A percentile compares a stretch with the other conserved stretches of the same genome.
Evolutionary conservation across 768 basidiomycete species (phyloP).

Genomic region (Kondoa subrosea): DNA sequence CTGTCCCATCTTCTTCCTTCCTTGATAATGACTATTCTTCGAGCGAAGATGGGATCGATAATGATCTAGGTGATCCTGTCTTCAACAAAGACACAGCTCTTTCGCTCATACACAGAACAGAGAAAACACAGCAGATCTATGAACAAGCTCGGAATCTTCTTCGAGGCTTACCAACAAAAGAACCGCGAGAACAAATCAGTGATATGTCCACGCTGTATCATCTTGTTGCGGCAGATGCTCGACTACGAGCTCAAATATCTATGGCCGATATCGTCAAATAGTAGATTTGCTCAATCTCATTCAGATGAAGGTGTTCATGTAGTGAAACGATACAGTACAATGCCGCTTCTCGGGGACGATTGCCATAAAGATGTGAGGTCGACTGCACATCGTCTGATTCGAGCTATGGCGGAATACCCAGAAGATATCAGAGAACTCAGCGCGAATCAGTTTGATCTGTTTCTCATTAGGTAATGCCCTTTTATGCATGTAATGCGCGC

Average conservation of each 20-base stretch:
- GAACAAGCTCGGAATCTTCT: neutral
- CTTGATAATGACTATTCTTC: neutral
- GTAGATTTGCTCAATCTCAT: neutral
- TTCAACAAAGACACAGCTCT: neutral
- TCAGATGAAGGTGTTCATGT: neutral
- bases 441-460: slow-evolving; percentile 62
- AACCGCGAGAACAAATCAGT: neutral
- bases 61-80: neutral
- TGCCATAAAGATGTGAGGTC: slow-evolving; percentile 58
- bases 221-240: neutral
- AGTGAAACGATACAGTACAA: slow-evolving; percentile 41
- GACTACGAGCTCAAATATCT: neutral
- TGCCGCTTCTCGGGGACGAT: slow-evolving; percentile 59
- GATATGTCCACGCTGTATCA: neutral
- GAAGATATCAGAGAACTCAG: slow-evolving; percentile 52
- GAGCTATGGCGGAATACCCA: slow-evolving; percentile 56
- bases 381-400: slow-evolving; percentile 63
- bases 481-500: neutral
- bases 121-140: neutral
- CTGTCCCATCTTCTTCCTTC: neutral
- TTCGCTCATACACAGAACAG: neutral
- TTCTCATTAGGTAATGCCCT: slow-evolving; percentile 57
- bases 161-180: neutral
- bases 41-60: neutral
- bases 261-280: neutral